A percentile compares a stretch with the other conserved stretches of the same genome.
These are phyloP conservation scores for Selaginella tamariscina DNA, from an alignment of 75 land plant species.

Conservation along the genomic window DNA sequence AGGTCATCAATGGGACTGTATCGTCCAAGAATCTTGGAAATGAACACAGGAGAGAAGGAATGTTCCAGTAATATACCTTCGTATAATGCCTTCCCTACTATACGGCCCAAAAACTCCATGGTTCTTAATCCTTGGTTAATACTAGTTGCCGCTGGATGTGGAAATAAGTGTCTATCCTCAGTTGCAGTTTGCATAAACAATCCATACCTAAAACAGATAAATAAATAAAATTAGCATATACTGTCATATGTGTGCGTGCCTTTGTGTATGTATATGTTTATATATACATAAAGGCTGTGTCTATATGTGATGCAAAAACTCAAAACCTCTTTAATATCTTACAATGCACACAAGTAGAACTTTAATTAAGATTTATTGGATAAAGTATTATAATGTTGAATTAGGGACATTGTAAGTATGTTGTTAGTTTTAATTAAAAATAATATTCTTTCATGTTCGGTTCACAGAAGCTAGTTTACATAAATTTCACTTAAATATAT, in stretches of 20 bases:
- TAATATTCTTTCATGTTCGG: no score
- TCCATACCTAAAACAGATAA: slow-evolving; percentile 43
- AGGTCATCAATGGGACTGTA: slow-evolving; percentile 90
- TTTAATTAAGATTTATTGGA: background rate
- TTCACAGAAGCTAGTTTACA: background rate
- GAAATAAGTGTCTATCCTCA: slow-evolving; percentile 61
- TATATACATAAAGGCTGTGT: no score
- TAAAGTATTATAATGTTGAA: background rate
- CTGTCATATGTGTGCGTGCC: no score
- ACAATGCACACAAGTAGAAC: background rate
- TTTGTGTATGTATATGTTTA: no score
- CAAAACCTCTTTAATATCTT: background rate
- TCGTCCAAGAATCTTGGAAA: slow-evolving; percentile 78
- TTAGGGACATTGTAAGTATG: no score
- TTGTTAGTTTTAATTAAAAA: no score
- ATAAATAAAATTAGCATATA: no score
- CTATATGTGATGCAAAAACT: no score
- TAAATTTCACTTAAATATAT: no score
- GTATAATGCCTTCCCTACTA: slow-evolving; percentile 92
- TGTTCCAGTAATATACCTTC: slow-evolving; percentile 90
- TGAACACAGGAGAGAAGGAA: slow-evolving; percentile 78
- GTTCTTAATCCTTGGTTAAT: slow-evolving; percentile 56
- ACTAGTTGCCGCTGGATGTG: slow-evolving; percentile 59
- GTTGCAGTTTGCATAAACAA: slow-evolving; percentile 69
- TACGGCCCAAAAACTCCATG: slow-evolving; percentile 78